These are phyloP conservation scores for Pyrenophora graminea DNA, from an alignment of 2,329 filamentous ascomycete genomes.

Conservation along the genomic window DNA sequence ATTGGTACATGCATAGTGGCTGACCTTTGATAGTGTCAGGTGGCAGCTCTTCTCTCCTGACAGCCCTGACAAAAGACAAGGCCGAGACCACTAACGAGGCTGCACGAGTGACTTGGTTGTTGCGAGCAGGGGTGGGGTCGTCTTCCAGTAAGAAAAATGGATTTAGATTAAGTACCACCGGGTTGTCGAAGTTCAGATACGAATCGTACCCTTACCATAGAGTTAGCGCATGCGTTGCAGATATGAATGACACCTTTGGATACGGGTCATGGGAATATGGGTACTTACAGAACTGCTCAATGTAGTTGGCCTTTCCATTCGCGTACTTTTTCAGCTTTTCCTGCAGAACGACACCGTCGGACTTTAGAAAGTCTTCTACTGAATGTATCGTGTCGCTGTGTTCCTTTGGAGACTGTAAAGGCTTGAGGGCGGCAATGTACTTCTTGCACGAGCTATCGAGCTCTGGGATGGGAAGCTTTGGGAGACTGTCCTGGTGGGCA, in stretches of 20 bases:
- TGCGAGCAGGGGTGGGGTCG: conserved; percentile 92
- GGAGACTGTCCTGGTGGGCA: conserved; percentile 82
- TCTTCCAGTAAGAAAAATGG: conserved; percentile 97
- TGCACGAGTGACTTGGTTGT: conserved; percentile 93
- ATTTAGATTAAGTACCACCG: conserved; percentile 95
- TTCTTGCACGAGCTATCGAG: conserved; percentile 76
- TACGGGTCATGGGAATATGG: conserved; percentile 10
- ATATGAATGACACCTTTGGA: conserved; percentile 5
- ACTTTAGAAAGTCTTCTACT: conserved; percentile 78
- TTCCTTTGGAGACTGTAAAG: conserved; percentile 79
- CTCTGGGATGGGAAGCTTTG: conserved; percentile 91
- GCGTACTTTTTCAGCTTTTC: conserved; percentile 91
- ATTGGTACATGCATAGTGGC: conserved; percentile 97
- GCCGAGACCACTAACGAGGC: conserved; percentile 90
- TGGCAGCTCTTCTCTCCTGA: conserved; percentile 87
- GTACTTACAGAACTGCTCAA: conserved; percentile 93
- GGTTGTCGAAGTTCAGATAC: conserved; percentile 96
- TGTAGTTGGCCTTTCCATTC: conserved; percentile 88
- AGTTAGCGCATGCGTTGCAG: conserved; percentile 25
- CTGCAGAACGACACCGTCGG: conserved; percentile 82
- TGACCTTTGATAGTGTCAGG: conserved; percentile 83
- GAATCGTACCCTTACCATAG: conserved; percentile 84
- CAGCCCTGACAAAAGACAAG: conserved; percentile 87
- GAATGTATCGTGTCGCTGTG: conserved; percentile 81
- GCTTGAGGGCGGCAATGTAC: conserved; percentile 78